Base-by-base conservation (phyloP, 2,329 filamentous ascomycete genomes). In the Harringtonia aguacate region DNA sequence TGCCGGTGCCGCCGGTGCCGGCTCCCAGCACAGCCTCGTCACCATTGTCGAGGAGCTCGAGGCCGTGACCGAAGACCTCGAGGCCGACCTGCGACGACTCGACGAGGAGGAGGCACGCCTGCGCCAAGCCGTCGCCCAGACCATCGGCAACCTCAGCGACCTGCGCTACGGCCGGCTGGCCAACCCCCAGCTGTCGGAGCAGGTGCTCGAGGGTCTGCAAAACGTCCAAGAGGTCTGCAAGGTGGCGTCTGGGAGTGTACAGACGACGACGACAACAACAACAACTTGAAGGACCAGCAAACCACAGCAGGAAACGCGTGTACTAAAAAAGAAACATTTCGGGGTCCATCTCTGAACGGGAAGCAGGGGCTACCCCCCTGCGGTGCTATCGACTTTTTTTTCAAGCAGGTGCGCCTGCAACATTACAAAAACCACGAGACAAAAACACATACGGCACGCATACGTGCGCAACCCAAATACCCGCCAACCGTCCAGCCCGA, bases 101-200 rank as follows among this genome's bases (percentile, higher is more conserved):
- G 75, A 86, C 52, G 66, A 73, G 29, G 81, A 90, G 52, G 77
- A 83, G 43, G 68, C 70, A 1, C 58, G 60, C 2, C 64, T 87
- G 4, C 61, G 84, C 7, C 67, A 72, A 4, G 73, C 77, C 12
- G 72, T 92, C 41, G 72, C 72, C 50, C 71, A 77, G 45, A 81
- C 73, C 0, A 73, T 92, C 15, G 82, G 82, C 28, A 77, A 75
- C 39, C 66, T 95, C 58, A 94, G 86, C 60, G 86, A 94, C 61
- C 69, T 94, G 44, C 79, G 85, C 37, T 90, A 92, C 55, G 87
- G 88, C 31, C 80, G 79, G 44, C 73, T 92, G 46, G 71, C 75
- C 30, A 83, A 84, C 50, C 61, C 70, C 20, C 70, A 77, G 47
- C 63, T 89, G 28, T 70, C 69, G 22, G 71, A 77, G 38, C 81